Conservation (phyloP, 345 rosid species). For the Physaria fendleri region DNA sequence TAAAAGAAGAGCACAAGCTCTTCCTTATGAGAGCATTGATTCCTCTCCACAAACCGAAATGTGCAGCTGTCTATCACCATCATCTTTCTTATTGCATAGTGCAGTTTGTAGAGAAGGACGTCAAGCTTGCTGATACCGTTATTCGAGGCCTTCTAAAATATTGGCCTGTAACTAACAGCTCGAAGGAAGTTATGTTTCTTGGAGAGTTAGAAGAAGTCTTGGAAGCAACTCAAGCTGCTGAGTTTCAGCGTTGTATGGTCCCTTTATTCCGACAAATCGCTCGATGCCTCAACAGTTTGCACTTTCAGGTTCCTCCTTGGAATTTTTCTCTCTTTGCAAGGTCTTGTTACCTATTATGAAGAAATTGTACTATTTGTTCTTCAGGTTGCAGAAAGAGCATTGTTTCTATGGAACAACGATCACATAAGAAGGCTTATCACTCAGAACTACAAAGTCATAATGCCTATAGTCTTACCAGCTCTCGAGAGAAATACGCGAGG, state of each 20-base stretch:
- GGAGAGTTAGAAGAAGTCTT: too few relatives aligned
- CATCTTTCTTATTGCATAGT: constrained; percentile 79
- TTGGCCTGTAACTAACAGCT: too few relatives aligned
- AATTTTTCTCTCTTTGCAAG: too few relatives aligned
- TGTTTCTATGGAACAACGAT: constrained; percentile 63
- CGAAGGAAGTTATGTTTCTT: too few relatives aligned
- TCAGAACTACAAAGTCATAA: constrained; percentile 42
- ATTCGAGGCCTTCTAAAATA: constrained; percentile 69
- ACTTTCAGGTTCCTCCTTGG: too few relatives aligned
- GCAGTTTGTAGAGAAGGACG: constrained; percentile 83
- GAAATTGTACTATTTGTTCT: background rate
- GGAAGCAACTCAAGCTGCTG: too few relatives aligned
- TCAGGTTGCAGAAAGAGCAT: constrained; percentile 65
- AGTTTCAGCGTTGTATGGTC: too few relatives aligned
- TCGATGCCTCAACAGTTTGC: too few relatives aligned
- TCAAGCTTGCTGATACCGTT: constrained; percentile 77
- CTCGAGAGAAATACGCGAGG: constrained; percentile 48
- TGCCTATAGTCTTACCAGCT: constrained; percentile 61
- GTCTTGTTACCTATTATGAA: too few relatives aligned
- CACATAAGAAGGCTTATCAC: constrained; percentile 49
- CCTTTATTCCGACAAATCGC: too few relatives aligned
- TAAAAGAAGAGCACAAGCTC: constrained; percentile 89
- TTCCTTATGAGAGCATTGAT: constrained; percentile 76
- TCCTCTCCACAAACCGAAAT: constrained; percentile 85
- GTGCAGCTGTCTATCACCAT: constrained; percentile 65